phyloP scores from a whole-genome alignment of 495 filamentous ascomycete species.

The Niebla homalea region DNA sequence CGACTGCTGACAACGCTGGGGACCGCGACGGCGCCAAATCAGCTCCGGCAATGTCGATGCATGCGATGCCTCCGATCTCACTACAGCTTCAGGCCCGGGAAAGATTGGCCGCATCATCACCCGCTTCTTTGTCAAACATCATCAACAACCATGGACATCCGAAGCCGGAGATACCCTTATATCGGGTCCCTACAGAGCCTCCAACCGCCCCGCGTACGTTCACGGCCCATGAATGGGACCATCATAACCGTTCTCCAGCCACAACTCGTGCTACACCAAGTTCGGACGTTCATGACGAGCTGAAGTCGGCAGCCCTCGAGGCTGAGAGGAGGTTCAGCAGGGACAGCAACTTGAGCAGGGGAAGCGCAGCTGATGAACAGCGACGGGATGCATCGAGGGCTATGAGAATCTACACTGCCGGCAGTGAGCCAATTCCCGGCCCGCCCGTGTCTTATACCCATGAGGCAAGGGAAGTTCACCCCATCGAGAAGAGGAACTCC shows the following conservation, averaged over 20 bases:
- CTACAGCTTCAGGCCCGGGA: not conserved
- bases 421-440: constrained; percentile 4
- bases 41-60: not conserved
- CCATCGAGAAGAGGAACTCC: too few species aligned
- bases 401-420: constrained; percentile 4
- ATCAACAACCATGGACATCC: not conserved
- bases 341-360: not conserved
- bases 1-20: too few species aligned
- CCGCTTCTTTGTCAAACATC: not conserved
- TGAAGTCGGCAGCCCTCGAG: constrained; percentile 2
- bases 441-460: not conserved
- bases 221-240: constrained; percentile 4
- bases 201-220: not conserved
- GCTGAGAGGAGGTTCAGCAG: not conserved
- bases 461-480: too few species aligned
- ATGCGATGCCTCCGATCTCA: not conserved
- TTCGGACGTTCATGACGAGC: constrained; percentile 1
- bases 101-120: not conserved
- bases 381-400: not conserved
- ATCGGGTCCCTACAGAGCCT: not conserved
- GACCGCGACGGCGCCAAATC: constrained; percentile 3
- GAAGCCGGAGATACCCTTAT: not conserved
- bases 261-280: constrained; percentile 1
- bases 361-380: not conserved
- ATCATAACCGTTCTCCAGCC: not conserved